Evolutionary conservation across 805 yeast genomes (phyloP), one percentile per base, ranked within the genome.

Genomic region (Pichia occidentalis): DNA sequence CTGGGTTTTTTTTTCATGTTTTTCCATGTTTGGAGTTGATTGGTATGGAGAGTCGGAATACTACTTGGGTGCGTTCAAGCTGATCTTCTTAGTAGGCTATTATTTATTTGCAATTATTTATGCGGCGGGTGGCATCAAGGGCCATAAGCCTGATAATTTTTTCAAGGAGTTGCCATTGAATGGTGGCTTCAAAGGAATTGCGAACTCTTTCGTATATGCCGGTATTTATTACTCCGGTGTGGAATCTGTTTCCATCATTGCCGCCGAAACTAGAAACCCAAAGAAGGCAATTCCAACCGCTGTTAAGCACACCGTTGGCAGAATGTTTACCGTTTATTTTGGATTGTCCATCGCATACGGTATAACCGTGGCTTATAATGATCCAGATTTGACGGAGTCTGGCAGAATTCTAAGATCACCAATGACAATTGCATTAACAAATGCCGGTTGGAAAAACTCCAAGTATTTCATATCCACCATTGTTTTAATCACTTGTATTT

Each of bases 231-330:
- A 53, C 24, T 47, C 53, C 2, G 59, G 57, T 30, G 43, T 53
- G 24, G 59, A 54, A 34, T 39, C 50, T 43, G 42, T 53, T 21
- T 50, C 80, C 12, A 59, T 77, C 24, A 68, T 77, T 28, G 82
- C 83, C 0, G 75, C 77, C 21, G 84, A 77, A 48, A 64, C 79
- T 3, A 68, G 70, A 48, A 75, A 77, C 47, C 84, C 84, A 3
- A 57, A 68, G 28, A 65, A 61, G 37, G 73, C 79, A 5, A 66
- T 77, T 42, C 83, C 84, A 7, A 60, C 59, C 20, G 82, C 80
- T 4, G 73, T 76, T 39, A 67, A 67, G 63, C 62, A 81, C 39
- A 76, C 77, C 24, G 43, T 81, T 75, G 12, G 71, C 71, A 44
- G 68, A 67, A 65, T 63, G 76, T 45, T 75, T 71, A 38, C 44